A percentile compares a stretch with the other conserved stretches of the same genome.
These are phyloP conservation scores for Aspergillus clavatus DNA, from an alignment of 2,329 filamentous ascomycete genomes.

Conservation along the genomic window DNA sequence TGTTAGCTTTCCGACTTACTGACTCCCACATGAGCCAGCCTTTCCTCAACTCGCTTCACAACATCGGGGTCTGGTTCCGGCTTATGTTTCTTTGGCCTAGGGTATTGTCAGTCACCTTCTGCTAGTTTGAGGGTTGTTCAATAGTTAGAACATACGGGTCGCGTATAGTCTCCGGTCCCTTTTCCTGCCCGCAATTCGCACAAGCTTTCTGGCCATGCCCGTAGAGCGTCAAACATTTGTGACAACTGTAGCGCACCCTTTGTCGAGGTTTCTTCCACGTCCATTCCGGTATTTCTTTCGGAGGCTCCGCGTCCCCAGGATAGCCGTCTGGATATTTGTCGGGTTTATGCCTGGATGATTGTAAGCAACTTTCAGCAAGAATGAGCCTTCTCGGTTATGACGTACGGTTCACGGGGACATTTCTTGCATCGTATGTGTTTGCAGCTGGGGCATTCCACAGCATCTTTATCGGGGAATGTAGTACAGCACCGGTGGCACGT, in stretches of 20 bases:
- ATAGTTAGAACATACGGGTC: constrained; percentile 34
- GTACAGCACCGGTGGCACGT: constrained; percentile 70
- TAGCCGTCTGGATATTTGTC: constrained; percentile 44
- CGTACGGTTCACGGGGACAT: constrained; percentile 75
- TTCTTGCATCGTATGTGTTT: constrained; percentile 70
- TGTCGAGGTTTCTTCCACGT: constrained; percentile 35
- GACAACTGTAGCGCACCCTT: constrained; percentile 40
- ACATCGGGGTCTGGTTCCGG: constrained; percentile 37
- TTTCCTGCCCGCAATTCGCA: constrained; percentile 37
- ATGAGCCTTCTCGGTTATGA: constrained; percentile 21
- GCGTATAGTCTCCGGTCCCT: constrained; percentile 38
- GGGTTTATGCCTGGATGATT: constrained; percentile 30
- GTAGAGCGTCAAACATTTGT: constrained; percentile 35
- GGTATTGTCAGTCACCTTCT: constrained; percentile 7
- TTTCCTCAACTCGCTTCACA: constrained; percentile 36
- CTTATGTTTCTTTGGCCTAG: constrained; percentile 39
- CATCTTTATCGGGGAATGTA: constrained; percentile 52
- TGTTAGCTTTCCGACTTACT: background rate
- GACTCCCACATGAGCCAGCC: constrained; percentile 26
- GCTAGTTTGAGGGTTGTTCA: background rate
- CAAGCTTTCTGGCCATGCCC: constrained; percentile 31
- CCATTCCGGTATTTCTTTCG: constrained; percentile 30
- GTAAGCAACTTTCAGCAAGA: constrained; percentile 5
- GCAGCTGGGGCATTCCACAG: constrained; percentile 64
- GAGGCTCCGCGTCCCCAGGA: constrained; percentile 40